A percentile compares a stretch with the other conserved stretches of the same genome.
Conservation (phyloP, 768 basidiomycete species). For the Psilocybe sp. region DNA sequence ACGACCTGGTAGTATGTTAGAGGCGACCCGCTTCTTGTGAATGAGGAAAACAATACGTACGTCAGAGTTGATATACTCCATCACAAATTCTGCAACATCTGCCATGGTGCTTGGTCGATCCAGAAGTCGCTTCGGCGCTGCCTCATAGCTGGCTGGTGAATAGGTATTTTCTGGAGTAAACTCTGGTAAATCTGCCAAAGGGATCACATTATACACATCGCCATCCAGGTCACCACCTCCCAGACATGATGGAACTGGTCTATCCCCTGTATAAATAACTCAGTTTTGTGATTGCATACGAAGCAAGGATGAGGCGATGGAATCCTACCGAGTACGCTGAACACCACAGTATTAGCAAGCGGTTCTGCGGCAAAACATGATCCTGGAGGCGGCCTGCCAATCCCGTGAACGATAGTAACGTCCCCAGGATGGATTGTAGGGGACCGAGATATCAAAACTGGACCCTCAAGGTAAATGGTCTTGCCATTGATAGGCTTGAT, state of each 20-base stretch:
- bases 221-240: constrained; percentile 75
- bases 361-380: constrained; percentile 52
- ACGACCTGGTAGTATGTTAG: constrained; percentile 37
- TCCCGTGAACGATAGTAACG: constrained; percentile 56
- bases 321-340: constrained; percentile 52
- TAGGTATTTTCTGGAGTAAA: constrained; percentile 24
- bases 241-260: constrained; percentile 60
- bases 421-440: constrained; percentile 72
- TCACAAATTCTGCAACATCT: constrained; percentile 68
- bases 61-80: constrained; percentile 67
- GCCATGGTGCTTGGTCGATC: constrained; percentile 50
- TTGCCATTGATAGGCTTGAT: constrained; percentile 39
- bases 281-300: neutral
- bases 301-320: neutral
- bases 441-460: constrained; percentile 56
- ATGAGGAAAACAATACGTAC: constrained; percentile 29
- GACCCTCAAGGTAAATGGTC: constrained; percentile 49
- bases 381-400: constrained; percentile 53
- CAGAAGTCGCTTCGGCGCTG: constrained; percentile 44
- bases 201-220: constrained; percentile 54
- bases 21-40: no score
- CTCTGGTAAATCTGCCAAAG: constrained; percentile 33
- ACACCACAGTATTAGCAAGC: constrained; percentile 62
- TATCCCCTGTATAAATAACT: constrained; percentile 37
- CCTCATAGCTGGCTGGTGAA: constrained; percentile 45